A percentile compares a stretch with the other conserved stretches of the same genome.
phyloP scores from a whole-genome alignment of 371 early-diverging fungal species.

The Circinella minor region DNA sequence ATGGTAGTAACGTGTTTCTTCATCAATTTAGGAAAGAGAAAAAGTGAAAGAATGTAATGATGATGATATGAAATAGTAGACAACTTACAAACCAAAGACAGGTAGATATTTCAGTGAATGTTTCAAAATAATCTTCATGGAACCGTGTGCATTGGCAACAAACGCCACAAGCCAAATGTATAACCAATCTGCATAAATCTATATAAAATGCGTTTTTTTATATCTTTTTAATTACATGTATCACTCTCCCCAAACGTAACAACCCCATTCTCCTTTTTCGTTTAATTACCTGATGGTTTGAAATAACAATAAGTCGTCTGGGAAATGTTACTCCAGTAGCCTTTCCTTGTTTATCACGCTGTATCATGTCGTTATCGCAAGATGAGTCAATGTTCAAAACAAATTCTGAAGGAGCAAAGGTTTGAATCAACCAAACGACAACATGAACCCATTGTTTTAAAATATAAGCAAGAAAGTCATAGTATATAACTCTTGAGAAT shows the following conservation, averaged over 20 bases:
- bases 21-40: too few relatives aligned
- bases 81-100: constrained; percentile 75
- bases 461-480: constrained; percentile 55
- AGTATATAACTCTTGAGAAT: constrained; percentile 41
- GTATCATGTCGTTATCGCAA: constrained; percentile 31
- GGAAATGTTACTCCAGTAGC: constrained; percentile 44
- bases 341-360: constrained; percentile 21
- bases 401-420: constrained; percentile 68
- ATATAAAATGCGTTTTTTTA: neutral
- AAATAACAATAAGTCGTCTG: constrained; percentile 59
- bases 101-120: constrained; percentile 74
- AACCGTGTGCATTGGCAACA: constrained; percentile 67
- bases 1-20: too few relatives aligned
- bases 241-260: neutral
- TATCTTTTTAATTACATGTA: neutral
- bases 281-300: constrained; percentile 76
- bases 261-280: neutral
- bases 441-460: constrained; percentile 66
- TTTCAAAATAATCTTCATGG: constrained; percentile 84
- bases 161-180: constrained; percentile 80
- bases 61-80: neutral
- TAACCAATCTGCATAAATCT: constrained; percentile 89
- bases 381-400: constrained; percentile 61
- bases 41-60: too few relatives aligned
- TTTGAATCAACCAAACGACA: constrained; percentile 61